Evolutionary conservation across 225 moss, liverwort and hornwort species (phyloP).

Genomic region (Antitrichia curtipendula): DNA sequence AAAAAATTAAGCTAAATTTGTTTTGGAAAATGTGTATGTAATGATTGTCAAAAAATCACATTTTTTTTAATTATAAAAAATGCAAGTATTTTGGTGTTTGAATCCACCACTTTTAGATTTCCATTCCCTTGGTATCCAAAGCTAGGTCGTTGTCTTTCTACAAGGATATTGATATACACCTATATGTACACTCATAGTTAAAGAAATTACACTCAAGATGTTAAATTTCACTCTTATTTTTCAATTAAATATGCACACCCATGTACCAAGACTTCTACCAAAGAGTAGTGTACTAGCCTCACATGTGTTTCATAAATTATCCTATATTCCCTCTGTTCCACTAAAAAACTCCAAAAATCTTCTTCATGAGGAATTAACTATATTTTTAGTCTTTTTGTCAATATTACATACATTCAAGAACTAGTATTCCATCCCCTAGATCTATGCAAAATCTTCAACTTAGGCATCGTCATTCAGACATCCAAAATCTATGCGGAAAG

Average conservation of each 20-base stretch:
- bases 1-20: too few species aligned
- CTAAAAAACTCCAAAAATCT: too few species aligned
- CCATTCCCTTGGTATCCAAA: background rate
- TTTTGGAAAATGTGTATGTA: background rate
- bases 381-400: too few species aligned
- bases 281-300: background rate
- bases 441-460: too few species aligned
- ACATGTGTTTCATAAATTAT: background rate
- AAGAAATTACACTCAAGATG: background rate
- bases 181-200: too few species aligned
- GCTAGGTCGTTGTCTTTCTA: background rate
- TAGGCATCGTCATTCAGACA: too few species aligned
- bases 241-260: fast-evolving
- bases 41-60: background rate
- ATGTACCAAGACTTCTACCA: fast-evolving
- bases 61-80: background rate
- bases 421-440: too few species aligned
- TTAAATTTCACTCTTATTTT: too few species aligned
- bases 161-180: background rate
- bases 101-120: background rate
- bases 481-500: too few species aligned
- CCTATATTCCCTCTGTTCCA: too few species aligned
- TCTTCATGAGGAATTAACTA: too few species aligned
- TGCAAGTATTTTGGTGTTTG: background rate
- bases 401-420: too few species aligned